These are phyloP conservation scores for Gossypium trilobum DNA, from an alignment of 441 rosid genomes.

Conservation along the genomic window DNA sequence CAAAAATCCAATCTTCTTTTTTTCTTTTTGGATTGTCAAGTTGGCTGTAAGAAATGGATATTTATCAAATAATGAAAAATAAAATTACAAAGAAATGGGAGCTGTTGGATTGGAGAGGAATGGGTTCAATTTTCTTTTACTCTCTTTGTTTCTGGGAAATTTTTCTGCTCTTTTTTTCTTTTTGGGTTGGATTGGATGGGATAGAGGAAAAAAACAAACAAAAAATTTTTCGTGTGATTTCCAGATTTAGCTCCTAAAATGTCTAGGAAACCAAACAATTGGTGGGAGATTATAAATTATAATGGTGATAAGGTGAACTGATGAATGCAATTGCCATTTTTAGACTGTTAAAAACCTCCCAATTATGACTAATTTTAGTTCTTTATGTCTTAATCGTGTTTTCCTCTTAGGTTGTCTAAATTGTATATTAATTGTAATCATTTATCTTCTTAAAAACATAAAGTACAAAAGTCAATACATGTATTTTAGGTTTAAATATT, in stretches of 20 bases:
- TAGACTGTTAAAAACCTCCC: constrained; percentile 17
- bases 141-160: constrained; percentile 18
- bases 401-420: neutral
- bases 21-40: constrained; percentile 7
- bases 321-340: constrained; percentile 33
- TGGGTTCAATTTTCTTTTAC: constrained; percentile 19
- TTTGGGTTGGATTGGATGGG: constrained; percentile 22
- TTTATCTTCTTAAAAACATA: neutral
- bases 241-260: constrained; percentile 66
- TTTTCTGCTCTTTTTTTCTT: neutral
- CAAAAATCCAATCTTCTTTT: neutral
- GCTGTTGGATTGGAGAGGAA: constrained; percentile 29
- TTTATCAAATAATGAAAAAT: constrained; percentile 18
- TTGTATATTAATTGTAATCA: neutral
- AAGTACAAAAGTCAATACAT: no score
- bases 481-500: no score
- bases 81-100: constrained; percentile 11
- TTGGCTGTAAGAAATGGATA: constrained; percentile 15
- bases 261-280: constrained; percentile 59
- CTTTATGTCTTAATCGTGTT: neutral
- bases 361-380: constrained; percentile 6
- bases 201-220: constrained; percentile 18
- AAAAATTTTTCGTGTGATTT: constrained; percentile 23
- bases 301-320: constrained; percentile 4
- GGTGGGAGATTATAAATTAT: constrained; percentile 32